These are phyloP conservation scores for Byssochlamys sp. DNA, from an alignment of 2,329 filamentous ascomycete species.

Conservation along the genomic window DNA sequence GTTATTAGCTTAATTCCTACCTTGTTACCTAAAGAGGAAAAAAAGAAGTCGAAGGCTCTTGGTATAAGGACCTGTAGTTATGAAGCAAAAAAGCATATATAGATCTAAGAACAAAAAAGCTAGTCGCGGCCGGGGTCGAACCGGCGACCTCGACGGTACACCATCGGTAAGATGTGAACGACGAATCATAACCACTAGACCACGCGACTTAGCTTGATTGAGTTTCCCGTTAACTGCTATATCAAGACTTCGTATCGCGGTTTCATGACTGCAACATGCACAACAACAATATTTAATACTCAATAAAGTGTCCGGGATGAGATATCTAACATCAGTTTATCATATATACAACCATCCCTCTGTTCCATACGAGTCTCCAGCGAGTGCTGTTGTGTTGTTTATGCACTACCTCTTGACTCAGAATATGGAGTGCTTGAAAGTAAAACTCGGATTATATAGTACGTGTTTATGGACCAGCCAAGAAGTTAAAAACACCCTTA, in stretches of 20 bases:
- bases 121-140: slow-evolving; percentile 17
- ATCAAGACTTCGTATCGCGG: not conserved
- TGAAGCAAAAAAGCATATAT: not conserved
- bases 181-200: slow-evolving; percentile 17
- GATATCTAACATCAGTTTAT: too few relatives aligned
- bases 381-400: too few relatives aligned
- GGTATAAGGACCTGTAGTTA: not conserved
- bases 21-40: not conserved
- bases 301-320: too few relatives aligned
- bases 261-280: too few relatives aligned
- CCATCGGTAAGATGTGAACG: slow-evolving; percentile 9
- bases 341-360: too few relatives aligned
- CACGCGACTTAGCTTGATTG: slow-evolving; percentile 8
- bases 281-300: too few relatives aligned
- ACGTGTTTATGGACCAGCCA: not conserved
- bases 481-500: not conserved
- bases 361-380: too few relatives aligned
- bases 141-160: slow-evolving; percentile 12
- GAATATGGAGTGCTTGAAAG: not conserved
- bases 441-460: not conserved
- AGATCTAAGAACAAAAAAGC: slow-evolving; percentile 4
- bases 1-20: not conserved
- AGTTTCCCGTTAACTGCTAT: not conserved
- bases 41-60: not conserved
- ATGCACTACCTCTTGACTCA: too few relatives aligned